phyloP scores from a whole-genome alignment of 371 early-diverging fungal species.

The Mortierella sp. region DNA sequence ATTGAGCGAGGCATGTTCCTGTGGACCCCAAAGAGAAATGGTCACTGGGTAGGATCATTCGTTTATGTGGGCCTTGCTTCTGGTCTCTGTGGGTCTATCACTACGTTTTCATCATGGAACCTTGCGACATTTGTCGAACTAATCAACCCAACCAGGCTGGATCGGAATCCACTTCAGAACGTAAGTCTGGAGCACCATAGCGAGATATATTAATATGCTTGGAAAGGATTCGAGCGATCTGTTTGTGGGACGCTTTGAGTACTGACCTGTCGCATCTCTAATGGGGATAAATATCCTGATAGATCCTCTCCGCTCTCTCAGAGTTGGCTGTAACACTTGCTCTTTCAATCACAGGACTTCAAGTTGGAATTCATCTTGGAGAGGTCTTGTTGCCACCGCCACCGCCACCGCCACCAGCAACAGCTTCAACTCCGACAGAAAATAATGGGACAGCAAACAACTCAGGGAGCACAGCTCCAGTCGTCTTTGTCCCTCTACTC shows the following conservation, averaged over 20 bases:
- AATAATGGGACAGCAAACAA: not conserved
- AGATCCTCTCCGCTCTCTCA: conserved; percentile 40
- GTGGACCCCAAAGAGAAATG: conserved; percentile 11
- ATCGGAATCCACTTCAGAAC: conserved; percentile 51
- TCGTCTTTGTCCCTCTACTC: not conserved
- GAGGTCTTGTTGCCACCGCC: conserved; percentile 20
- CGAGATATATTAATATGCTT: not conserved
- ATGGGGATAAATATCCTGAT: not conserved
- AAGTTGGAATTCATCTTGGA: conserved; percentile 38
- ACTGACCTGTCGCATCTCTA: no score
- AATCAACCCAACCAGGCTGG: conserved; percentile 52
- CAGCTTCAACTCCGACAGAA: not conserved
- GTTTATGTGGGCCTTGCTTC: conserved; percentile 71
- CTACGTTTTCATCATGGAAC: conserved; percentile 88
- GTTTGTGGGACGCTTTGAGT: no score
- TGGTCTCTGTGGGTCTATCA: conserved; percentile 89
- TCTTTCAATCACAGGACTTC: conserved; percentile 28
- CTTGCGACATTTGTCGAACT: conserved; percentile 67
- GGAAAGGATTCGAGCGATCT: no score
- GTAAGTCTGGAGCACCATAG: conserved; percentile 26
- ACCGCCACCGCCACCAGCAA: not conserved
- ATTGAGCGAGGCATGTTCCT: conserved; percentile 34
- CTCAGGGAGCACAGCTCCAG: no score
- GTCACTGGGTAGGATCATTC: conserved; percentile 57
- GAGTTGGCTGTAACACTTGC: conserved; percentile 39